Conservation (phyloP, 2,329 filamentous ascomycete genomes). For the Fusarium foetens region DNA sequence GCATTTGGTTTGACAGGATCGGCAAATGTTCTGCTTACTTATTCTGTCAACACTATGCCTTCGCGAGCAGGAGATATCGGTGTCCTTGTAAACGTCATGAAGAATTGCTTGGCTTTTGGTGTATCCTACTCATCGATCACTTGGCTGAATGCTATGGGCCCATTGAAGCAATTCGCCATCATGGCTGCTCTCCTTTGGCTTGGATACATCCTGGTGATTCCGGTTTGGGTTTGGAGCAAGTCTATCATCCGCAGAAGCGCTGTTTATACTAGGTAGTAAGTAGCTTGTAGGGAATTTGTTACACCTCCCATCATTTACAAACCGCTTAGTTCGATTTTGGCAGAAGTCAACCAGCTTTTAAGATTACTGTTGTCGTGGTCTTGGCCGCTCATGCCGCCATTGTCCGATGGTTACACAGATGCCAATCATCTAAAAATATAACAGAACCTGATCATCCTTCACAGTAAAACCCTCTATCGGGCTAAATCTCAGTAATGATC, state of each 20-base stretch:
- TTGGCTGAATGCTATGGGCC: neutral
- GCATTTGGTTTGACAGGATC: slow-evolving; percentile 9
- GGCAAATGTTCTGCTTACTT: slow-evolving; percentile 3
- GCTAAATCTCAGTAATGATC: fast-evolving
- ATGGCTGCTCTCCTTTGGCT: slow-evolving; percentile 8
- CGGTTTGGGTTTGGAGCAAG: neutral
- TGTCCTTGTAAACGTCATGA: slow-evolving; percentile 10
- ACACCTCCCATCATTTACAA: fast-evolving
- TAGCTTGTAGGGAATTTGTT: fast-evolving
- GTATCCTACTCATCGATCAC: neutral
- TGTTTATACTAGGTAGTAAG: neutral
- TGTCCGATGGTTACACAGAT: too few species aligned
- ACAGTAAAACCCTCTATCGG: fast-evolving
- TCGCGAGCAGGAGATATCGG: slow-evolving; percentile 9
- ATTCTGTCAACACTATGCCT: slow-evolving; percentile 2
- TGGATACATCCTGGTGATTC: neutral
- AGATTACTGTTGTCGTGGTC: too few species aligned
- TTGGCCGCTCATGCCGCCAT: too few species aligned
- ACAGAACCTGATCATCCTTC: fast-evolving
- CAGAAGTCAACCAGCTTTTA: fast-evolving
- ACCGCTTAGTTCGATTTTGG: fast-evolving
- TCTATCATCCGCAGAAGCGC: neutral
- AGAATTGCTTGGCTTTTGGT: slow-evolving; percentile 5
- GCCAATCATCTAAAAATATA: fast-evolving
- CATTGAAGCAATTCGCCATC: neutral